Percentiles rank a stretch among this genome's conserved stretches.
These are phyloP conservation scores for Apiospora kogelbergensis DNA, from an alignment of 2,329 filamentous ascomycete genomes.

Conservation along the genomic window DNA sequence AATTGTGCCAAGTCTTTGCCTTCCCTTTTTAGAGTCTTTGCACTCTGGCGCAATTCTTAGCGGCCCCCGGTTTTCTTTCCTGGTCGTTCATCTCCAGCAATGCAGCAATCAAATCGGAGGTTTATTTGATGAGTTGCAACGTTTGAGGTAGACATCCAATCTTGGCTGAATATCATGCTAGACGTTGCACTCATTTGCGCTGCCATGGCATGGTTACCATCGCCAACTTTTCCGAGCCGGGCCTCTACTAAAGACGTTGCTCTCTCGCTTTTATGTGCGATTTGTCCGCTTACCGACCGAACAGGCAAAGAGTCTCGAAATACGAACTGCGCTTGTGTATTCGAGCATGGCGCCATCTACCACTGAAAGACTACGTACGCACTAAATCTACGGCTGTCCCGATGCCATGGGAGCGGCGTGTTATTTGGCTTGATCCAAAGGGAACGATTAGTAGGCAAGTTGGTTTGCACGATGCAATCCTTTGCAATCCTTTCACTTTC, in stretches of 20 bases:
- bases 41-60: background rate
- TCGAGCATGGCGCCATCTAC: background rate
- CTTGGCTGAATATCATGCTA: background rate
- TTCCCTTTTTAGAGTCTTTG: background rate
- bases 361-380: background rate
- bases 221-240: background rate
- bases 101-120: background rate
- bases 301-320: background rate
- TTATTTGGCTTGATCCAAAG: background rate
- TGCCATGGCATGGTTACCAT: background rate
- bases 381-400: background rate
- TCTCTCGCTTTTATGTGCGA: background rate
- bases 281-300: background rate
- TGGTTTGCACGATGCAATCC: background rate
- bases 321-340: background rate
- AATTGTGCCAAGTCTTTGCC: background rate
- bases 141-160: background rate
- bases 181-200: background rate
- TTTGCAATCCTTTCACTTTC: background rate
- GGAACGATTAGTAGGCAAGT: background rate
- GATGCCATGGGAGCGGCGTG: background rate
- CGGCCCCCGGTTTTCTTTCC: background rate
- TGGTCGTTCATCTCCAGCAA: background rate
- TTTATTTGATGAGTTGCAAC: slow-evolving; percentile 1
- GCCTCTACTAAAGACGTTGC: background rate